Base-by-base conservation (phyloP, 176 grass and related monocot species). In the Carex myosuroides region DNA sequence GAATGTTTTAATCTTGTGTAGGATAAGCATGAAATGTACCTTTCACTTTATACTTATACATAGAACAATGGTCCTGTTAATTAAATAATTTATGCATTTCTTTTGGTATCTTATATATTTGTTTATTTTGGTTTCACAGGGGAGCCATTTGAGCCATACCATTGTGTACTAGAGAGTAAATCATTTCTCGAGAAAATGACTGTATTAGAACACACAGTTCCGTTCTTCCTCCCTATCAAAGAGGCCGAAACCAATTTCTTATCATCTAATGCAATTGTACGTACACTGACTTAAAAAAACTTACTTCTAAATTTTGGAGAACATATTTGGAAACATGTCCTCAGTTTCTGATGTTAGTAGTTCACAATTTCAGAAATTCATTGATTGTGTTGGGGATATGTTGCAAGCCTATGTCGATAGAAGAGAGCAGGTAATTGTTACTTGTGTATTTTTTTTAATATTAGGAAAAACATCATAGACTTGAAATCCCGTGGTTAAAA, bases 121-220 rank as follows among this genome's bases (percentile, higher is more conserved):
- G 37, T 64, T 48, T 13, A 46, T 74, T 79, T 69, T 77, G 84
- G 81, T 83, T 89, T 90, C 89, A 48, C 84, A 98, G 95, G 95
- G 58, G 92, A 98, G 73, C 91, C 95, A 39, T 94, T 92, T 91
- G 95, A 98, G 83, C 90, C 91, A 80, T 98, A 94, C 83, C 92
- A 98, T 85, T 98, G 92, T 73, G 95, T 94, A 60, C 67, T 98
- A 82, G 95, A 94, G 86, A 98, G 95, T 83, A 98, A 98, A 85
- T 98, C 95, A 59, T 98, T 98, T 86, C 92, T 98, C 70, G 92
- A 98, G 89, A 98, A 98, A 85, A 94, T 98, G 92, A 91, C 88
- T 79, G 86, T 98, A 82, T 84, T 71, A 60, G 92, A 98, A 77
- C 95, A 98, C 57, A 98, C 95, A 53, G 74, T 94, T 55, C 95